Conservation (phyloP, 2,329 filamentous ascomycete genomes). For the Claviceps quebecensis region DNA sequence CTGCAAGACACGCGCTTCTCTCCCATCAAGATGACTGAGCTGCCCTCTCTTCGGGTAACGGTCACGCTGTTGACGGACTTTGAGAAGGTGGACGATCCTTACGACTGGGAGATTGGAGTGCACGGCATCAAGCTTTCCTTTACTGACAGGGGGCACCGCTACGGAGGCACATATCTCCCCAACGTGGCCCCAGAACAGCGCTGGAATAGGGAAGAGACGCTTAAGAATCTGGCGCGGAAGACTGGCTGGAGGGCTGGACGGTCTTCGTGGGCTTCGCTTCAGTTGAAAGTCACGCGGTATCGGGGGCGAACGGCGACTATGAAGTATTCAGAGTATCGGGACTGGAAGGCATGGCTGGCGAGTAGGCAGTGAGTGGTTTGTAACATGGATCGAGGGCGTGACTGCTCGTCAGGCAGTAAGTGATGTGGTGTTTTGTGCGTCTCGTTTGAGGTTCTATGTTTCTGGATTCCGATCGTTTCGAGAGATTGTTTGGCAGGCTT, state of each 20-base stretch:
- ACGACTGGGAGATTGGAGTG: slow-evolving; percentile 76
- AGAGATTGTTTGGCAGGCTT: too few relatives aligned
- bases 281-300: slow-evolving; percentile 69
- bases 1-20: slow-evolving; percentile 49
- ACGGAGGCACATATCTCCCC: slow-evolving; percentile 81
- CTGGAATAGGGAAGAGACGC: slow-evolving; percentile 85
- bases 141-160: slow-evolving; percentile 54
- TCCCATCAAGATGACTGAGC: slow-evolving; percentile 38
- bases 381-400: too few relatives aligned
- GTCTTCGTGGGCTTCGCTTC: slow-evolving; percentile 66
- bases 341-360: slow-evolving; percentile 59
- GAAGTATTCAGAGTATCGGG: slow-evolving; percentile 59
- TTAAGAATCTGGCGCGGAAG: slow-evolving; percentile 85
- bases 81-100: slow-evolving; percentile 54
- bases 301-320: slow-evolving; percentile 68
- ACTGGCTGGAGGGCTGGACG: slow-evolving; percentile 79
- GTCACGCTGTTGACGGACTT: slow-evolving; percentile 81
- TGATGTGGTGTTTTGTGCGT: too few relatives aligned
- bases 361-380: slow-evolving; percentile 11
- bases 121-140: slow-evolving; percentile 87
- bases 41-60: slow-evolving; percentile 45
- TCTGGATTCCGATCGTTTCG: too few relatives aligned
- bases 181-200: slow-evolving; percentile 86
- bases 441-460: too few relatives aligned
- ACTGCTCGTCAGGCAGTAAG: too few relatives aligned